phyloP scores from a whole-genome alignment of 805 yeast species.

The Kazachstania taianensis region DNA sequence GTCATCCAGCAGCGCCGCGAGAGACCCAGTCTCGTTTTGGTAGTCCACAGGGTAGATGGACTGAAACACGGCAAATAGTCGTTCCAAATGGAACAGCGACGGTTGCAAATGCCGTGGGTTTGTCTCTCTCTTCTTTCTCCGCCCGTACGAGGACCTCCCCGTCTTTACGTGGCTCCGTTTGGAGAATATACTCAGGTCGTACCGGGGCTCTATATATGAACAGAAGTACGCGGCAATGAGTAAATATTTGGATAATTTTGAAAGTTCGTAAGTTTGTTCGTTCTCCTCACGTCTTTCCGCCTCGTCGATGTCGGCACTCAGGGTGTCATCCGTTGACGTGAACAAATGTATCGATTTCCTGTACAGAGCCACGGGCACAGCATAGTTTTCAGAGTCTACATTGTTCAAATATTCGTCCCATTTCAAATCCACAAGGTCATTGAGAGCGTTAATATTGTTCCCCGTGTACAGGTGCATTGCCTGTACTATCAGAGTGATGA shows the following conservation, averaged over 20 bases:
- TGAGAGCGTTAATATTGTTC: conserved; percentile 19
- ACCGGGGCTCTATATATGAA: conserved; percentile 59
- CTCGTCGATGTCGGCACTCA: conserved; percentile 12
- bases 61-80: conserved; percentile 69
- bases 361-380: conserved; percentile 23
- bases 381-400: conserved; percentile 14
- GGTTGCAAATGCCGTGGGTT: conserved; percentile 62
- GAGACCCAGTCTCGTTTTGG: conserved; percentile 10
- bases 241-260: conserved; percentile 56
- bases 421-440: conserved; percentile 24
- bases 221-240: conserved; percentile 76
- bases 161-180: conserved; percentile 37
- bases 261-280: conserved; percentile 36
- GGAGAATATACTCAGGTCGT: conserved; percentile 64
- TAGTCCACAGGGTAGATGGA: conserved; percentile 45
- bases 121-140: conserved; percentile 36
- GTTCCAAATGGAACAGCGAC: conserved; percentile 63
- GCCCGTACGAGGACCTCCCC: conserved; percentile 33
- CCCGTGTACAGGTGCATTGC: conserved; percentile 28
- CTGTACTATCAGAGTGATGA: conserved; percentile 23
- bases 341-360: conserved; percentile 25
- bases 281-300: conserved; percentile 8
- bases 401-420: conserved; percentile 20
- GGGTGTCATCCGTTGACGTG: conserved; percentile 27
- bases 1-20: conserved; percentile 14